A percentile compares a stretch with the other conserved stretches of the same genome.
phyloP scores from a whole-genome alignment of 441 rosid species.

The Euphorbia corollata region DNA sequence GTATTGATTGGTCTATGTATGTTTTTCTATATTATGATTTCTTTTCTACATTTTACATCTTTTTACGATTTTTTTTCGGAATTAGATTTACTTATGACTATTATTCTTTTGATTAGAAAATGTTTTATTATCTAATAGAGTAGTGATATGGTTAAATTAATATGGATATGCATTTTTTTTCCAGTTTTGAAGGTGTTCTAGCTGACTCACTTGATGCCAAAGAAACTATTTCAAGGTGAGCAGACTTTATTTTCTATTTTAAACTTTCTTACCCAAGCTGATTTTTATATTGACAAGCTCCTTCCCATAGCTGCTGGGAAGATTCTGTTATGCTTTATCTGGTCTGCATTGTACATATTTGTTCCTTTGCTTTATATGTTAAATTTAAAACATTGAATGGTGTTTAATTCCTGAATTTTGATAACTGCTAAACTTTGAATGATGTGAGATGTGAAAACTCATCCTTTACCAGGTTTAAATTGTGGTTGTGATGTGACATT shows the following conservation, averaged over 20 bases:
- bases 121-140: constrained; percentile 15
- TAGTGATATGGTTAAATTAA: constrained; percentile 6
- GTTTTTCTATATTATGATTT: constrained; percentile 25
- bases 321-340: constrained; percentile 6
- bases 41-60: constrained; percentile 1
- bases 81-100: not conserved
- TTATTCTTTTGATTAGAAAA: constrained; percentile 2
- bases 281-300: too few relatives aligned
- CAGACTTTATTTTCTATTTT: constrained; percentile 18
- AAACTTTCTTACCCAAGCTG: constrained; percentile 2
- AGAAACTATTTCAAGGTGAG: constrained; percentile 72
- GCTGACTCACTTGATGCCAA: constrained; percentile 77
- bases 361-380: not conserved
- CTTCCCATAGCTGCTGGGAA: constrained; percentile 11
- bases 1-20: constrained; percentile 85
- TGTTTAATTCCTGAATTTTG: not conserved
- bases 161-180: constrained; percentile 16
- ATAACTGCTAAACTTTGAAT: not conserved
- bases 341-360: not conserved
- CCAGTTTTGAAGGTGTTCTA: constrained; percentile 86
- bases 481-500: not conserved
- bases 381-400: not conserved
- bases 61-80: constrained; percentile 15
- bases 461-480: not conserved
- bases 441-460: not conserved